These are phyloP conservation scores for Solanum chilense DNA, from an alignment of 257 asterid species.

Conservation along the genomic window DNA sequence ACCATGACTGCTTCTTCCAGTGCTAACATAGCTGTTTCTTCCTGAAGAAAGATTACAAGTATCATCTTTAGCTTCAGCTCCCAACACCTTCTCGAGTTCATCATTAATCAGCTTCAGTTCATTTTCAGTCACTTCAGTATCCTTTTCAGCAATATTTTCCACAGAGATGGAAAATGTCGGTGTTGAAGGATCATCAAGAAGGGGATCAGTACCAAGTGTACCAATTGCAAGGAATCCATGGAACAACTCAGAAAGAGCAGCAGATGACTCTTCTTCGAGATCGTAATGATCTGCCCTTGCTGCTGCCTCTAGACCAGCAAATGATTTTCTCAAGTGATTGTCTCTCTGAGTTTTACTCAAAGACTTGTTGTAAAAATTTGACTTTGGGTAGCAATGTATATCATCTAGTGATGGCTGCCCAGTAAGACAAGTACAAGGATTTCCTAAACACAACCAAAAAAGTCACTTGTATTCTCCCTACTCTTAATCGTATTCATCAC, in stretches of 20 bases:
- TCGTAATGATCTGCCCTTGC: constrained; percentile 48
- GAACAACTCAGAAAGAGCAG: constrained; percentile 64
- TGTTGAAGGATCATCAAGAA: constrained; percentile 43
- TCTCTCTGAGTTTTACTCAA: constrained; percentile 45
- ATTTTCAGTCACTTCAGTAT: constrained; percentile 67
- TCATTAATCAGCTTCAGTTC: constrained; percentile 78
- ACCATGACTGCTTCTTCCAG: constrained; percentile 63
- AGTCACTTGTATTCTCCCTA: neutral
- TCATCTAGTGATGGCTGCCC: constrained; percentile 51
- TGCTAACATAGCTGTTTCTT: constrained; percentile 70
- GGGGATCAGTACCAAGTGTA: constrained; percentile 65
- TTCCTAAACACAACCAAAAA: constrained; percentile 11
- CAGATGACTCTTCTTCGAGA: constrained; percentile 41
- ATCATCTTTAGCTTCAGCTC: constrained; percentile 38
- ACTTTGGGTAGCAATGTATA: constrained; percentile 17
- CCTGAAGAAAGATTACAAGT: constrained; percentile 54
- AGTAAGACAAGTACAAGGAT: constrained; percentile 35
- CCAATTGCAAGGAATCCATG: constrained; percentile 97
- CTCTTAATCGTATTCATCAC: neutral
- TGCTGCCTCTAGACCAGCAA: constrained; percentile 51
- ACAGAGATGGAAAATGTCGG: constrained; percentile 66
- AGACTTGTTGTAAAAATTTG: constrained; percentile 14
- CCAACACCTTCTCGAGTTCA: constrained; percentile 86
- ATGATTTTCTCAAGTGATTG: constrained; percentile 50
- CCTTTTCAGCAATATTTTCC: constrained; percentile 75